phyloP scores from a whole-genome alignment of 2,329 filamentous ascomycete genomes.

The Clonostachys sp. region DNA sequence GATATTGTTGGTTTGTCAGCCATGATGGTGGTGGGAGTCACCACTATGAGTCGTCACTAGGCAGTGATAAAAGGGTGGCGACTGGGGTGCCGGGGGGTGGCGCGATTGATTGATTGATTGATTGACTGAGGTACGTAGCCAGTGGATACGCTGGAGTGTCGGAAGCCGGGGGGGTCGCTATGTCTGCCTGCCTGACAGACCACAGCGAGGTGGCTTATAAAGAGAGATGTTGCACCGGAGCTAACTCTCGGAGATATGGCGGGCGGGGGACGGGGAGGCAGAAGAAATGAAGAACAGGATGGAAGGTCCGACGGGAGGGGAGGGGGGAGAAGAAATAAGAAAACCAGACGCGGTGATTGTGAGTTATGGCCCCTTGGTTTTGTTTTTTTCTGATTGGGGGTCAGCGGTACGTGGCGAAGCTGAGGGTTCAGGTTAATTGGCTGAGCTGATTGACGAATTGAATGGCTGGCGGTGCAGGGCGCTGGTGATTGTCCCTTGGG shows the following conservation, averaged over 20 bases:
- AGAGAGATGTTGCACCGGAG: too few species aligned
- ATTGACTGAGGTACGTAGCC: neutral
- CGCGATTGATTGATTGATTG: neutral
- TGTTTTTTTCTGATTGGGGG: neutral
- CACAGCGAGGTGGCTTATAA: too few species aligned
- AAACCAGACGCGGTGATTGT: neutral
- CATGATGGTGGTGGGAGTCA: constrained; percentile 14
- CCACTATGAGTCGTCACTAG: constrained; percentile 1
- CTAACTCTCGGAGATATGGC: too few species aligned
- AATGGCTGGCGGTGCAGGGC: too few species aligned
- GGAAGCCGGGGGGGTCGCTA: neutral
- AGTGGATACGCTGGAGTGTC: neutral
- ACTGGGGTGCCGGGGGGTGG: neutral
- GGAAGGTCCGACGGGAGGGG: neutral
- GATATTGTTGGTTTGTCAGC: constrained; percentile 28
- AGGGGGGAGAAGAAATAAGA: too few species aligned
- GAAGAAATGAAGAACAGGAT: neutral
- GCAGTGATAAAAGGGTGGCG: neutral
- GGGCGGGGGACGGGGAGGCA: neutral
- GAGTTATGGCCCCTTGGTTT: neutral
- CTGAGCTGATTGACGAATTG: too few species aligned
- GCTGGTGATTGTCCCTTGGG: too few species aligned
- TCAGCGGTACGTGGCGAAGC: too few species aligned
- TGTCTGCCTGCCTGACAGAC: neutral
- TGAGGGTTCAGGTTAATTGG: too few species aligned